These are phyloP conservation scores for Parasitella parasitica DNA, from an alignment of 371 early-diverging fungal genomes.

Conservation along the genomic window DNA sequence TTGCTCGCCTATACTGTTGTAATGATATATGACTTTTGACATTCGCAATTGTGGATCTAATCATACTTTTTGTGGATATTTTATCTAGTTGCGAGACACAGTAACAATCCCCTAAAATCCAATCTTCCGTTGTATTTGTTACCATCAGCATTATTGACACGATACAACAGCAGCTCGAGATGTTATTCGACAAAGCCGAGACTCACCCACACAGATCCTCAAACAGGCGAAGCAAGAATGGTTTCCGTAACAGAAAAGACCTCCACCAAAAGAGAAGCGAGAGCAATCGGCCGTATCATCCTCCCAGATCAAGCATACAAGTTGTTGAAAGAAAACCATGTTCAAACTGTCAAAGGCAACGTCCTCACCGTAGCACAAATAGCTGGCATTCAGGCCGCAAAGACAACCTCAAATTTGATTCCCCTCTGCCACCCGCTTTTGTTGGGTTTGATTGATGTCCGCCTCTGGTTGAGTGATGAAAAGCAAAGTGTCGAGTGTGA, in stretches of 20 bases:
- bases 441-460: constrained; percentile 71
- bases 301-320: constrained; percentile 62
- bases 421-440: constrained; percentile 88
- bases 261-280: constrained; percentile 69
- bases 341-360: constrained; percentile 71
- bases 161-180: not conserved
- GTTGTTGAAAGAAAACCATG: constrained; percentile 55
- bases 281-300: constrained; percentile 69
- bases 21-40: not conserved
- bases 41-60: not conserved
- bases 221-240: constrained; percentile 79
- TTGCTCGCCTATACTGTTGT: constrained; percentile 2
- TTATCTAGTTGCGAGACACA: not conserved
- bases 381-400: constrained; percentile 92
- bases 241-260: constrained; percentile 78
- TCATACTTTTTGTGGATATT: too few species aligned
- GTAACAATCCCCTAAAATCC: not conserved
- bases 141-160: not conserved
- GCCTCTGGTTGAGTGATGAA: constrained; percentile 52
- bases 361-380: constrained; percentile 86
- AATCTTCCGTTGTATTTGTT: not conserved
- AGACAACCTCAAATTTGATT: constrained; percentile 77
- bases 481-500: constrained; percentile 49
- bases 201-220: constrained; percentile 77
- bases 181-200: constrained; percentile 15